Evolutionary conservation across 306 rosid species (phyloP).

Genomic region (Lathyrus sativus): DNA sequence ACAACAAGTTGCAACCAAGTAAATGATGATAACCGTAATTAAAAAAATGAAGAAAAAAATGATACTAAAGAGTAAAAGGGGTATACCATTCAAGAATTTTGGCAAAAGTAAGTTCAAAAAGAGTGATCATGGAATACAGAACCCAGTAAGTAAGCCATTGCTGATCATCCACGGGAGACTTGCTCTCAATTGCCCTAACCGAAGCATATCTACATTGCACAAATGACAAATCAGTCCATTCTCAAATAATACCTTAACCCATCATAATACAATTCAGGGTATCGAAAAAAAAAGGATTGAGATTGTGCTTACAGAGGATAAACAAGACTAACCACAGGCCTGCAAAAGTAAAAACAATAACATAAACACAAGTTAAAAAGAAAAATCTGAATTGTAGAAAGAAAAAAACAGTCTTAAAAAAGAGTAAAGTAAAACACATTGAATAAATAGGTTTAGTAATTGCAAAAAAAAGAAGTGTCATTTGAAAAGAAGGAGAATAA

Average conservation of each 20-base stretch:
- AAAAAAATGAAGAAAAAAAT: neutral
- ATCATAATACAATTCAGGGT: neutral
- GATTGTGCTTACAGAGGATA: constrained; percentile 84
- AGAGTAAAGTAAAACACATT: too few relatives aligned
- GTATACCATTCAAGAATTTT: constrained; percentile 82
- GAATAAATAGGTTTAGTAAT: neutral
- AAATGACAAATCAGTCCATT: constrained; percentile 22
- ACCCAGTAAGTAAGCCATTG: constrained; percentile 99
- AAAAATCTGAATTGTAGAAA: too few relatives aligned
- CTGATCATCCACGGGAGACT: constrained; percentile 83
- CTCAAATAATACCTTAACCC: constrained; percentile 8
- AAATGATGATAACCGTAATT: too few relatives aligned
- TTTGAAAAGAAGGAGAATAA: neutral
- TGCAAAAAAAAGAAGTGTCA: neutral
- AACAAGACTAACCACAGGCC: constrained; percentile 93
- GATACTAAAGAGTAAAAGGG: neutral
- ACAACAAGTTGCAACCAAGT: constrained; percentile 7
- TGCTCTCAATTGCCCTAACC: constrained; percentile 85
- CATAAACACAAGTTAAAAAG: neutral
- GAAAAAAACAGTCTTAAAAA: too few relatives aligned
- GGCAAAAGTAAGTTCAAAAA: constrained; percentile 86
- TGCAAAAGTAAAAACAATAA: constrained; percentile 44
- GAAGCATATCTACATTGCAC: constrained; percentile 74
- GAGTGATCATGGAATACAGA: constrained; percentile 89
- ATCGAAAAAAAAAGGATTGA: neutral